Evolutionary conservation across 352 stramenopile species (phyloP), one percentile per base, ranked within the genome.

Genomic region (Plasmopara viticola): DNA sequence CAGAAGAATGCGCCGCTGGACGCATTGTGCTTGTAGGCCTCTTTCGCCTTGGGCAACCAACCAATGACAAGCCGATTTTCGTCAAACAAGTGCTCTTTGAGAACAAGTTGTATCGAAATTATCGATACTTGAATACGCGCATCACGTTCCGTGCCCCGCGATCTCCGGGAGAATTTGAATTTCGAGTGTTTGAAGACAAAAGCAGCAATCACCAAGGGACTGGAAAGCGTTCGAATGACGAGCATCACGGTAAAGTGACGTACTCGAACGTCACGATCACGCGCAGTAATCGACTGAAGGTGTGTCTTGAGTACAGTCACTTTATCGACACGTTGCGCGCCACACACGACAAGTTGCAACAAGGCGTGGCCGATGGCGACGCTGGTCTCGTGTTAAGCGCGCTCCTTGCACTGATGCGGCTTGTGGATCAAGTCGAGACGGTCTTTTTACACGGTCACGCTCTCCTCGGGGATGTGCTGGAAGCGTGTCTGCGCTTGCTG

Each of bases 1-100:
- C 71, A 0, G 70, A 86, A 9, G 74, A 87, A 48, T 90, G 79
- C 55, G 45, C 70, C 8, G 54, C 59, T 8, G 74, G 76, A 3
- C 76, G 81, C 17, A 69, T 86, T 31, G 55, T 92, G 7, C 73
- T 92, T 45, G 77, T 92, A 31, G 82, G 82, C 0, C 76, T 92
- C 30, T 92, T 90, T 44, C 82, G 82, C 25, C 60, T 78, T 5
- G 74, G 77, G n/a, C 82, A 90, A 25, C 63, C 69, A 14, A 80
- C 75, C 6, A 89, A 89, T 45, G 77, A 90, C 53, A 86, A 86
- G 34, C 82, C 82, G 15, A 90, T 92, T 51, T 92, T 92, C 37
- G 74, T 92, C 35, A 89, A 89, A 54, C 78, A 89, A 45, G 72
- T 92, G 15, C 70, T 90, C 0, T 88, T 90, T 38, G 79, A 92